Percentiles rank a stretch among this genome's conserved stretches.
Evolutionary conservation across 306 rosid genomes (phyloP).

Genomic region (Quercus ilex): DNA sequence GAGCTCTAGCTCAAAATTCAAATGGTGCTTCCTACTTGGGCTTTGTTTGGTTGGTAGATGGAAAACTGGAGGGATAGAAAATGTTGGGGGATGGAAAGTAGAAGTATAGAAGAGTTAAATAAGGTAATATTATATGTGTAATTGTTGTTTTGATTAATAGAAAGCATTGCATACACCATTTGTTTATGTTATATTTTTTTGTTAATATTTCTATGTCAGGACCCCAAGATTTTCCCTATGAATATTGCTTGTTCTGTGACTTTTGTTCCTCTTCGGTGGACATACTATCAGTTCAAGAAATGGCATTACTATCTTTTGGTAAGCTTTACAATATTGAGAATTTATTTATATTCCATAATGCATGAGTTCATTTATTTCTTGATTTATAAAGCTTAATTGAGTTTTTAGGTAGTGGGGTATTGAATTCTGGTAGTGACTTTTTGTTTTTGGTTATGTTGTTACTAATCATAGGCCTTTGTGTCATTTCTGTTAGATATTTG

Average conservation of each 20-base stretch:
- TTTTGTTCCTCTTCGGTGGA: slow-evolving; percentile 95
- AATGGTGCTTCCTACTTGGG: too few relatives aligned
- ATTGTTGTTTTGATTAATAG: slow-evolving; percentile 3
- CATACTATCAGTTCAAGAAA: slow-evolving; percentile 85
- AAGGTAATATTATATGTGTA: too few relatives aligned
- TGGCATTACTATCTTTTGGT: slow-evolving; percentile 97
- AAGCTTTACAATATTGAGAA: slow-evolving; percentile 21
- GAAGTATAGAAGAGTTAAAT: too few relatives aligned
- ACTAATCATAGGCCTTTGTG: neutral
- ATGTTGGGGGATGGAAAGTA: too few relatives aligned
- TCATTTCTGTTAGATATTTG: neutral
- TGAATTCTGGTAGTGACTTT: neutral
- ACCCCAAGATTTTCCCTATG: slow-evolving; percentile 78
- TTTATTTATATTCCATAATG: neutral
- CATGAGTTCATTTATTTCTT: neutral
- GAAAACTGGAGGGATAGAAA: too few relatives aligned
- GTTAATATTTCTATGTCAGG: slow-evolving; percentile 40
- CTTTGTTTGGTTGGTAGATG: too few relatives aligned
- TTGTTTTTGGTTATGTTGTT: neutral
- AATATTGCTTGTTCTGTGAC: slow-evolving; percentile 81
- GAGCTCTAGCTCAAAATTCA: too few relatives aligned
- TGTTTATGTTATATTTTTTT: neutral
- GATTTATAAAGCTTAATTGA: neutral
- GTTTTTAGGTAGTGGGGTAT: neutral
- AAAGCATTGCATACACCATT: slow-evolving; percentile 5